phyloP scores from a whole-genome alignment of 805 yeast genomes.

The Saccharomycopsis sp. region DNA sequence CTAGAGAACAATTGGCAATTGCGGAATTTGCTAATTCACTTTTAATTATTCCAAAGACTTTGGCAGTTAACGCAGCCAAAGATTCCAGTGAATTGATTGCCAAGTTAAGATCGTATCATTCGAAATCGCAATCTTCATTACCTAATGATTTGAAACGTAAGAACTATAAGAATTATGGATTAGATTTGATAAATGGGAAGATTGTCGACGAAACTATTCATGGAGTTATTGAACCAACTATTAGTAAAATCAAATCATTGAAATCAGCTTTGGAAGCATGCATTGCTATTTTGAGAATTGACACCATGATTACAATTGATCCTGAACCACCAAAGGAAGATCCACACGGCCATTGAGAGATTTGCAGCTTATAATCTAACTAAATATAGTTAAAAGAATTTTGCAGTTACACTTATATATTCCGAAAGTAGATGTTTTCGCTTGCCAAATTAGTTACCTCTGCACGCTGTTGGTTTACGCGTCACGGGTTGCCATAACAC shows the following conservation, averaged over 20 bases:
- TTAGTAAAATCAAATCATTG: slow-evolving; percentile 85
- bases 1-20: slow-evolving; percentile 95
- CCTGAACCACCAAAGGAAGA: slow-evolving; percentile 93
- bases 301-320: slow-evolving; percentile 95
- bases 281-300: slow-evolving; percentile 93
- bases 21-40: slow-evolving; percentile 93
- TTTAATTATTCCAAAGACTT: slow-evolving; percentile 88
- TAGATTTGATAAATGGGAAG: slow-evolving; percentile 86
- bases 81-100: slow-evolving; percentile 94
- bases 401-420: too few relatives aligned
- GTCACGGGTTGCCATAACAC: too few relatives aligned
- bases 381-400: too few relatives aligned
- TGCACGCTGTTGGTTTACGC: too few relatives aligned
- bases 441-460: too few relatives aligned
- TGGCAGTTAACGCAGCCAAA: slow-evolving; percentile 96
- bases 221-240: slow-evolving; percentile 94
- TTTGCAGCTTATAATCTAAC: too few relatives aligned
- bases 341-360: slow-evolving; percentile 73
- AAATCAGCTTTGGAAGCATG: slow-evolving; percentile 98
- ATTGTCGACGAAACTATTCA: slow-evolving; percentile 74
- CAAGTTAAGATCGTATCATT: slow-evolving; percentile 91
- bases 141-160: slow-evolving; percentile 79
- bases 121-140: slow-evolving; percentile 84
- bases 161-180: slow-evolving; percentile 84
- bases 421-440: too few relatives aligned